Evolutionary conservation across 176 grass and related monocot genomes (phyloP).

Genomic region (Tillandsia leiboldiana): DNA sequence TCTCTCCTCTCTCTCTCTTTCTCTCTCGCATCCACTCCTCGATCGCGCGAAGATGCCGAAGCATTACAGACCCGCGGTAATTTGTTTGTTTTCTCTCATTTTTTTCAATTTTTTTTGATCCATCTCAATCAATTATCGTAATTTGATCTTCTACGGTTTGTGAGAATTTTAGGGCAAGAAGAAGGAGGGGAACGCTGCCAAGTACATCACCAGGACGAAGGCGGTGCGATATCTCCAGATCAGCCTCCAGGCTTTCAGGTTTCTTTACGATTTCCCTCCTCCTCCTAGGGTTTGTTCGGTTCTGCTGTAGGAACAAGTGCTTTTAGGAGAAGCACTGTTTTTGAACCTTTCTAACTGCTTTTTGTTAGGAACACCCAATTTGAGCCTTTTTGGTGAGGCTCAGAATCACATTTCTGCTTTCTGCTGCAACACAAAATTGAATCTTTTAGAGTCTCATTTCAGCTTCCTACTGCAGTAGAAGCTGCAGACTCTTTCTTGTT

Average conservation of each 20-base stretch:
- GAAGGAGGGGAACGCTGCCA: conserved; percentile 93
- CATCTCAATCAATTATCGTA: conserved; percentile 1
- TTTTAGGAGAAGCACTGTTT: background rate
- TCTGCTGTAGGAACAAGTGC: background rate
- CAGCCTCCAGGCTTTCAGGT: conserved; percentile 73
- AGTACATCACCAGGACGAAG: conserved; percentile 92
- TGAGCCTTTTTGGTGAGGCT: too few relatives aligned
- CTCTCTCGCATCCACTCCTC: background rate
- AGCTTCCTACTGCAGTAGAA: too few relatives aligned
- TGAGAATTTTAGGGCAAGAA: conserved; percentile 58
- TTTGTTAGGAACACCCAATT: too few relatives aligned
- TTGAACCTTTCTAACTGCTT: too few relatives aligned
- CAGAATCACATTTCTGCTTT: too few relatives aligned
- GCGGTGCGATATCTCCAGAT: conserved; percentile 76
- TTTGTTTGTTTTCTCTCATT: background rate
- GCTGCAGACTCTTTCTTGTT: too few relatives aligned
- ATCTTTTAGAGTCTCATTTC: too few relatives aligned
- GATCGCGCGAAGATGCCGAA: conserved; percentile 54
- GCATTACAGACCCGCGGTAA: conserved; percentile 79
- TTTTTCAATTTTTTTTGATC: background rate
- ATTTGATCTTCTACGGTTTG: background rate
- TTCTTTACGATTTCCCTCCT: background rate
- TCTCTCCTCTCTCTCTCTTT: background rate
- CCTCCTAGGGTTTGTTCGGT: background rate
- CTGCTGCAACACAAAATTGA: too few relatives aligned